phyloP scores from a whole-genome alignment of 2,329 filamentous ascomycete genomes.

The Lizonia empirigonia region DNA sequence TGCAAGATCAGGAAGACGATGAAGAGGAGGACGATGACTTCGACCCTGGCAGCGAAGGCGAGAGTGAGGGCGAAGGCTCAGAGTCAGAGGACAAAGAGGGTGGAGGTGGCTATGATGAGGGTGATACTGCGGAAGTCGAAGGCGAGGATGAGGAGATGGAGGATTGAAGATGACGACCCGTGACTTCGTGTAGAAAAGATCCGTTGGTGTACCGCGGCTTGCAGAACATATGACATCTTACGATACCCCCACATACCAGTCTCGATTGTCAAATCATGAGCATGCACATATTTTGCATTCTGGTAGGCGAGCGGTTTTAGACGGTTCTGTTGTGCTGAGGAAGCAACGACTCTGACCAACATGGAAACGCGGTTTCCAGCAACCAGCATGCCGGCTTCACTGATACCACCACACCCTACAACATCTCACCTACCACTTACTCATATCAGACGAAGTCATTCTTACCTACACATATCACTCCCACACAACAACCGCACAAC shows the following conservation, averaged over 20 bases:
- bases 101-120: conserved; percentile 42
- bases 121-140: conserved; percentile 28
- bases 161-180: conserved; percentile 14
- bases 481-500: background rate
- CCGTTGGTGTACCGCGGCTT: background rate
- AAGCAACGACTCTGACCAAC: background rate
- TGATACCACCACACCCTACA: background rate
- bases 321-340: background rate
- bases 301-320: background rate
- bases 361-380: background rate
- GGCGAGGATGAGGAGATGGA: conserved; percentile 39
- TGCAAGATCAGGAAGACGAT: conserved; percentile 49
- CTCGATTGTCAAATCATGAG: background rate
- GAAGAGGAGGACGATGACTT: conserved; percentile 52
- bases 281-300: background rate
- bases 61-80: conserved; percentile 48
- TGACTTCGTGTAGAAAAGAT: background rate
- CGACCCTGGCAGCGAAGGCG: conserved; percentile 49
- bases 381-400: background rate
- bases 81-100: conserved; percentile 46
- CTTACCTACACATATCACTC: background rate
- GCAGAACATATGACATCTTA: background rate
- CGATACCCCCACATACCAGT: conserved; percentile 1
- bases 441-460: background rate
- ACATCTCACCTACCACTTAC: background rate